Evolutionary conservation across 2,329 filamentous ascomycete genomes (phyloP).

Genomic region (Endothia cerciana): DNA sequence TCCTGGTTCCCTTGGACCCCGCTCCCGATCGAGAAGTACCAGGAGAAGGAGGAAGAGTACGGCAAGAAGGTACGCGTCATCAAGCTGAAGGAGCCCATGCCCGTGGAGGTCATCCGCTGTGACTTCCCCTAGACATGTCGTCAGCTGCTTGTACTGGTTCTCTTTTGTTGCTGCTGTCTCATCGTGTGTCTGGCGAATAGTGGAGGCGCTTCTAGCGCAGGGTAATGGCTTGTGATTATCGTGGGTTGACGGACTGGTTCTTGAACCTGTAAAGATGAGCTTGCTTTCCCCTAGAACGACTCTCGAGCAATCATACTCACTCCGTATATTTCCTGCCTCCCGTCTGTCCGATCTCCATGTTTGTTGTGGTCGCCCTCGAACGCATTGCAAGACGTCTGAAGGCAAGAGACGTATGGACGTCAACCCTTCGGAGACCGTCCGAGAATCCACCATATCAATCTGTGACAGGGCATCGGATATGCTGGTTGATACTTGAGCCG

Average conservation of each 20-base stretch:
- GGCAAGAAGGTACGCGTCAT: conserved; percentile 16
- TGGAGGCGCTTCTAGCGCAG: background rate
- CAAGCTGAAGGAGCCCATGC: conserved; percentile 21
- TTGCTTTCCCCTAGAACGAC: conserved; percentile 9
- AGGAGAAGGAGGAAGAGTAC: conserved; percentile 19
- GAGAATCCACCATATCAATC: no score
- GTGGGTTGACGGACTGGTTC: background rate
- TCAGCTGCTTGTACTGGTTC: background rate
- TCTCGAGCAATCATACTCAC: conserved; percentile 2
- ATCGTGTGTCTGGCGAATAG: background rate
- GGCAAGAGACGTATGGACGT: background rate
- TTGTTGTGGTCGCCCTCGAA: background rate
- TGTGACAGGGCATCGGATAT: no score
- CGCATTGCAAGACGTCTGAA: no score
- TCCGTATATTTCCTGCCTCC: background rate
- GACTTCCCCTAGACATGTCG: conserved; percentile 19
- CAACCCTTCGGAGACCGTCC: background rate
- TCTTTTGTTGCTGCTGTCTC: background rate
- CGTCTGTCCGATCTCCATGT: background rate
- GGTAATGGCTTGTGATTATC: background rate
- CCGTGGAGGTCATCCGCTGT: conserved; percentile 28
- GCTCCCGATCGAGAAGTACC: conserved; percentile 19
- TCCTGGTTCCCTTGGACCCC: conserved; percentile 27
- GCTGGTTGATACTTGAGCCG: no score
- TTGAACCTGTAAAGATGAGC: background rate